These are phyloP conservation scores for Fusarium verticillioides DNA, from an alignment of 2,329 filamentous ascomycete species.

Conservation along the genomic window DNA sequence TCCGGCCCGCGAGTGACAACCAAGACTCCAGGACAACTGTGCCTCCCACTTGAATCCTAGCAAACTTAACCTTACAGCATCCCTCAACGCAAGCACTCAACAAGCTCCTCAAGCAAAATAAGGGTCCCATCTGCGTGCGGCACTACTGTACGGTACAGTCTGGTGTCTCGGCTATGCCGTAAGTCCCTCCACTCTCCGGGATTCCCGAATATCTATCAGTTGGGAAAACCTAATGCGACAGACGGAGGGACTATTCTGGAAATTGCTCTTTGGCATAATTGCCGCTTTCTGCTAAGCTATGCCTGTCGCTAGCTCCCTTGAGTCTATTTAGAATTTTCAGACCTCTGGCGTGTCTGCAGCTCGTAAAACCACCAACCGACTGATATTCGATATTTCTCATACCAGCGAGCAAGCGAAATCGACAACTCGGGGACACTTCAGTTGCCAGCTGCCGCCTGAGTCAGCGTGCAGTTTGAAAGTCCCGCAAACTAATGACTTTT, in stretches of 20 bases:
- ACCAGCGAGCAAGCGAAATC: not conserved
- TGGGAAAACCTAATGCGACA: not conserved
- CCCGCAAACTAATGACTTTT: not conserved
- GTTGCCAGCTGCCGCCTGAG: not conserved
- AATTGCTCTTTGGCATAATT: not conserved
- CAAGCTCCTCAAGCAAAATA: not conserved
- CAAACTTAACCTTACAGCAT: not conserved
- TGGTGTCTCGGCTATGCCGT: conserved; percentile 33
- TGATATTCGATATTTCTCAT: not conserved
- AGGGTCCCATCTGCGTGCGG: conserved; percentile 15
- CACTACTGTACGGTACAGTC: conserved; percentile 8
- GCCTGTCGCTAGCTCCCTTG: not conserved
- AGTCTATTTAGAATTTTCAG: conserved; percentile 8
- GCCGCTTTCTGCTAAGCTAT: not conserved
- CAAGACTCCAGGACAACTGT: not conserved
- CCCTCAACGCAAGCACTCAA: conserved; percentile 16
- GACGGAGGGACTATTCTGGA: not conserved
- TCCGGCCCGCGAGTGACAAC: conserved; percentile 1
- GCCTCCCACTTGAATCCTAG: conserved; percentile 11
- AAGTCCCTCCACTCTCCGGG: conserved; percentile 26
- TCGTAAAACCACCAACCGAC: not conserved
- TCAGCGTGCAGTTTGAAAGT: conserved; percentile 4
- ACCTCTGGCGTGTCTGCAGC: not conserved
- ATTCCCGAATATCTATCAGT: conserved; percentile 19
- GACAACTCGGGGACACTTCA: not conserved